Conservation (phyloP, 2,329 filamentous ascomycete species). For the Botryosphaeria dothidea region DNA sequence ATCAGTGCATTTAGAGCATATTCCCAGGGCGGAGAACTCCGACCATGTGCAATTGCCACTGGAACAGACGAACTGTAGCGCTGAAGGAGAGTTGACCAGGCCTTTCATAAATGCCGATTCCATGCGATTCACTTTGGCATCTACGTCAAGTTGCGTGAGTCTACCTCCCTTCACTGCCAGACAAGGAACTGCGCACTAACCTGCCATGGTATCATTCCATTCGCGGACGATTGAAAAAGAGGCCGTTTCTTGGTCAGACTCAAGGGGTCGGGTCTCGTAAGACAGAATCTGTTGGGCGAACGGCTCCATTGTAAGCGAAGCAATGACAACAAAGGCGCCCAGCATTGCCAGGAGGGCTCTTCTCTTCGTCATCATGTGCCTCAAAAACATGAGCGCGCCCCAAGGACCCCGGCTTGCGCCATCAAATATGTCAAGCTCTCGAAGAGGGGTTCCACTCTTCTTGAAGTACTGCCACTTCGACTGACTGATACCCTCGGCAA, state of each 20-base stretch:
- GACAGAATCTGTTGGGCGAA: conserved; percentile 22
- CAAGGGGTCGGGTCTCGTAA: conserved; percentile 16
- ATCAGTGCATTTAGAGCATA: not conserved
- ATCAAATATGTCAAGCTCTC: conserved; percentile 32
- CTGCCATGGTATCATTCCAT: not conserved
- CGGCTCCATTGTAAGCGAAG: conserved; percentile 15
- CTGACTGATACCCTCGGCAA: conserved; percentile 36
- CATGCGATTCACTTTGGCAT: not conserved
- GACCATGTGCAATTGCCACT: not conserved
- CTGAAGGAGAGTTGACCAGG: not conserved
- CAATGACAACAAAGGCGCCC: conserved; percentile 15
- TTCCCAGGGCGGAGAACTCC: not conserved
- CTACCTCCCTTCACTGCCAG: too few species aligned
- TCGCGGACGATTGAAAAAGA: not conserved
- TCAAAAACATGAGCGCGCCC: not conserved
- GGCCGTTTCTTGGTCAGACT: not conserved
- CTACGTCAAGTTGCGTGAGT: too few species aligned
- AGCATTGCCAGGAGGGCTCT: not conserved
- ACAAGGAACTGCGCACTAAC: too few species aligned
- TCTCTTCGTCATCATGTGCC: not conserved
- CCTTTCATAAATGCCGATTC: not conserved
- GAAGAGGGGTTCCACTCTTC: conserved; percentile 20
- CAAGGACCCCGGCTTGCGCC: conserved; percentile 28
- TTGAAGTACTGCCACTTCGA: conserved; percentile 39
- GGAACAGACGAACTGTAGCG: not conserved